phyloP scores from a whole-genome alignment of 2,329 filamentous ascomycete genomes.

The Coniosporium tulheliwenetii region DNA sequence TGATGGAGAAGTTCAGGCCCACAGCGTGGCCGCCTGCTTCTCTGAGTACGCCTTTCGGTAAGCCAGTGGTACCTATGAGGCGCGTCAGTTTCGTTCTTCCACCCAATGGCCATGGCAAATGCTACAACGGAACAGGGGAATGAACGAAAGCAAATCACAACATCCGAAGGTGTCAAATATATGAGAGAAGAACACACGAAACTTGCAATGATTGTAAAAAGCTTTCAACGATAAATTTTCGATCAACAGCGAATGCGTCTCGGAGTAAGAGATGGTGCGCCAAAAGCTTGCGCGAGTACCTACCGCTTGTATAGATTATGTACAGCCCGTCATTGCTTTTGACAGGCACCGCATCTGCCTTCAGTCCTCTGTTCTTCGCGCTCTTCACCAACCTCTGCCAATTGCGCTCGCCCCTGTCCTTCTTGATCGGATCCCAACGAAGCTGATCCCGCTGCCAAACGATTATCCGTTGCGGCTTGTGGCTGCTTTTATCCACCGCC shows the following conservation, averaged over 20 bases:
- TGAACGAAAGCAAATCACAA: background rate
- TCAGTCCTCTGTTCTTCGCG: constrained; percentile 49
- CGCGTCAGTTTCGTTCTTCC: constrained; percentile 1
- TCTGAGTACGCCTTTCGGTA: constrained; percentile 69
- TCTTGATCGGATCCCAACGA: constrained; percentile 55
- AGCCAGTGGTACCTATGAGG: constrained; percentile 52
- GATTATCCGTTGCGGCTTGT: constrained; percentile 59
- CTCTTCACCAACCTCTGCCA: constrained; percentile 68
- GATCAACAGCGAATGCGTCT: background rate
- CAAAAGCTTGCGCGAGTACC: constrained; percentile 2
- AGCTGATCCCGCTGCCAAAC: constrained; percentile 74
- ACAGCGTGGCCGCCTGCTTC: constrained; percentile 80
- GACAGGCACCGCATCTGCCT: constrained; percentile 62
- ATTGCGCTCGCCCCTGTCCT: constrained; percentile 52
- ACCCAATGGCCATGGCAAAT: background rate
- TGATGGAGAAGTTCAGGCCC: constrained; percentile 65
- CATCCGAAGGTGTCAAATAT: no score
- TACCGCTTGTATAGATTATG: constrained; percentile 70
- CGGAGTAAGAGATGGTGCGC: background rate
- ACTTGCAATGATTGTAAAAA: no score
- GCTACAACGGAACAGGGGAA: background rate
- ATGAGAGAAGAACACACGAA: no score
- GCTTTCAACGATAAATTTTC: no score
- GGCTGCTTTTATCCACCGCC: constrained; percentile 48
- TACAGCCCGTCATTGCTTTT: constrained; percentile 69